Conservation (phyloP, 192 early-diverging fungal genomes). For the Paraglomus occultum region DNA sequence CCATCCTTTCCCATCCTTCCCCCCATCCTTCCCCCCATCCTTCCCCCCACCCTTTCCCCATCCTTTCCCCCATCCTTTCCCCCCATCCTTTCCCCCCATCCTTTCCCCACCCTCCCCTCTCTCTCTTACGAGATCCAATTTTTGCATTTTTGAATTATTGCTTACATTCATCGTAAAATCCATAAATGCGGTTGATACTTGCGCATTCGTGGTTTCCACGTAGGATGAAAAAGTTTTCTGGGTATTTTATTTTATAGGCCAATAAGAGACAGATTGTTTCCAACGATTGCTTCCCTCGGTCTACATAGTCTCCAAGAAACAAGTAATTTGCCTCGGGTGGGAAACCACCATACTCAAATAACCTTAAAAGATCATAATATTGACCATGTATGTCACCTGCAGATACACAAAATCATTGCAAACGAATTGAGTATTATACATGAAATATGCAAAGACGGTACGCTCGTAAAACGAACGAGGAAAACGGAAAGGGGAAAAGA, state of each 20-base stretch:
- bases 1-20: no score
- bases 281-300: constrained; percentile 95
- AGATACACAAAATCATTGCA: not conserved
- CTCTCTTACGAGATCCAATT: not conserved
- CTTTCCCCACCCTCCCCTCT: not conserved
- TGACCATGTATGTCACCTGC: constrained; percentile 85
- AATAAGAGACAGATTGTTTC: constrained; percentile 97
- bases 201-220: constrained; percentile 99
- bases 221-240: constrained; percentile 99
- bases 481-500: not conserved
- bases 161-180: constrained; percentile 97
- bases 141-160: not conserved
- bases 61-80: no score
- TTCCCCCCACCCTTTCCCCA: no score
- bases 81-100: no score
- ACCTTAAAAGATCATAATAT: constrained; percentile 93
- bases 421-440: constrained; percentile 52
- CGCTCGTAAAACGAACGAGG: not conserved
- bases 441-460: not conserved
- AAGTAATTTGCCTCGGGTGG: constrained; percentile 96
- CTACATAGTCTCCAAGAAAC: constrained; percentile 97
- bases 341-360: constrained; percentile 96
- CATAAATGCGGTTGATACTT: constrained; percentile 95
- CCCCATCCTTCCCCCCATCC: no score
- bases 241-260: constrained; percentile 99